Conservation (phyloP, 1,139 yeast genomes). For the Saccharomycopsis hybrid region DNA sequence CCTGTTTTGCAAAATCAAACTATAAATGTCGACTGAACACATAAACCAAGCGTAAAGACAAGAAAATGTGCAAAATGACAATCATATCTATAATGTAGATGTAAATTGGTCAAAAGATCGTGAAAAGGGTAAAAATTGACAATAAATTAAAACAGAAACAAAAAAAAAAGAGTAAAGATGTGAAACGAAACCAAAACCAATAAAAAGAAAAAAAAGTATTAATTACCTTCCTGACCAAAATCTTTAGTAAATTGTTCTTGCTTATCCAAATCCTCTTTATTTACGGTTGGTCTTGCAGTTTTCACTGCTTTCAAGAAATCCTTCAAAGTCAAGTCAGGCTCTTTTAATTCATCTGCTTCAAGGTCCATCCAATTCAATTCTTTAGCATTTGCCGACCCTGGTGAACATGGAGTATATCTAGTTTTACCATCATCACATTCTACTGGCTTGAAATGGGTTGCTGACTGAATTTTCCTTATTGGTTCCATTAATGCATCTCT, state of each 20-base stretch:
- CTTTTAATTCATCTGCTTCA: slow-evolving; percentile 80
- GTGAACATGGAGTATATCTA: slow-evolving; percentile 87
- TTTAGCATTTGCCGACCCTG: slow-evolving; percentile 80
- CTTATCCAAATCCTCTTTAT: slow-evolving; percentile 69
- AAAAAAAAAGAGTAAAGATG: too few species aligned
- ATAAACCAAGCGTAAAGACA: too few species aligned
- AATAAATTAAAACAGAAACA: not conserved
- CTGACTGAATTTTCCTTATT: slow-evolving; percentile 88
- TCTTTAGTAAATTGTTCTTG: slow-evolving; percentile 88
- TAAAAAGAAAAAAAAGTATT: slow-evolving; percentile 28
- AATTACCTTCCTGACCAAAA: slow-evolving; percentile 96
- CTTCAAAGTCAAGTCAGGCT: slow-evolving; percentile 82
- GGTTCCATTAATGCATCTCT: slow-evolving; percentile 98
- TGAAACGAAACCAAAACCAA: not conserved
- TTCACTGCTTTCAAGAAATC: slow-evolving; percentile 92
- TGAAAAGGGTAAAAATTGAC: not conserved
- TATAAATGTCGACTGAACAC: too few species aligned
- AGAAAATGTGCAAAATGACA: too few species aligned
- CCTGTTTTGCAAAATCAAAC: too few species aligned
- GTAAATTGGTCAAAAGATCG: too few species aligned
- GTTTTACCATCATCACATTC: slow-evolving; percentile 25
- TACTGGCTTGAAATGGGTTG: slow-evolving; percentile 83
- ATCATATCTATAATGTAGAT: too few species aligned
- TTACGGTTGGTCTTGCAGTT: slow-evolving; percentile 91
- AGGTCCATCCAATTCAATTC: slow-evolving; percentile 95